Base-by-base conservation (phyloP, 179 eudicot genomes). In the Beta corolliflora region DNA sequence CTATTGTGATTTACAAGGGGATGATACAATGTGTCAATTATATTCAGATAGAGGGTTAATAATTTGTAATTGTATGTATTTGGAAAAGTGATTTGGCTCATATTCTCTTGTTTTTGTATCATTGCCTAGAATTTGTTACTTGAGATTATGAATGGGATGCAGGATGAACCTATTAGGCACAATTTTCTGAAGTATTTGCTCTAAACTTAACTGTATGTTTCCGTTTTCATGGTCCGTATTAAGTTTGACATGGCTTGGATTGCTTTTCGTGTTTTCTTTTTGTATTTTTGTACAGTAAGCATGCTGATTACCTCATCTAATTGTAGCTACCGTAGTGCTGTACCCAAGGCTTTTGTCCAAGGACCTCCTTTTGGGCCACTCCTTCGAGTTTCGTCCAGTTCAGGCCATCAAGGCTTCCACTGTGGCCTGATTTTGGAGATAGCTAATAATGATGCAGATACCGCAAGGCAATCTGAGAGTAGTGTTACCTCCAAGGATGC, bases 321-420 rank as follows among this genome's bases (percentile, higher is more conserved):
- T 86, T 82, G 83, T 88, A 86, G 91, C 82, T 80, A 85, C 70
- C 85, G 66, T 85, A 84, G 83, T 87, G 86, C 77, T 75, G 59
- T 87, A 16, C 78, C 86, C 89, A 91, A 90, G 92, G 91, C 83
- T 77, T 79, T 81, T 53, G 70, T 71, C 63, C 60, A 75, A 66
- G 75, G 66, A 79, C 81, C 82, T 31, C 78, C 75, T 50, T 45
- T 71, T 77, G 81, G 84, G 81, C 54, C 79, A 46, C 53, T 73
- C 66, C 71, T 46, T 56, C 77, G 25, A 70, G 75, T 63, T 60
- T 81, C 31, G 23, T 79, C 80, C 15, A 48, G 80, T 70, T 78
- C 79, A 56, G 84, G 88, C 50, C 70, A 80, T 46, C 66, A 19
- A 16, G 82, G 88, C 81, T 84, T 88, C 81, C 94, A 92, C 83